These are phyloP conservation scores for Dactylonectria estremocensis DNA, from an alignment of 2,329 filamentous ascomycete species.

Conservation along the genomic window DNA sequence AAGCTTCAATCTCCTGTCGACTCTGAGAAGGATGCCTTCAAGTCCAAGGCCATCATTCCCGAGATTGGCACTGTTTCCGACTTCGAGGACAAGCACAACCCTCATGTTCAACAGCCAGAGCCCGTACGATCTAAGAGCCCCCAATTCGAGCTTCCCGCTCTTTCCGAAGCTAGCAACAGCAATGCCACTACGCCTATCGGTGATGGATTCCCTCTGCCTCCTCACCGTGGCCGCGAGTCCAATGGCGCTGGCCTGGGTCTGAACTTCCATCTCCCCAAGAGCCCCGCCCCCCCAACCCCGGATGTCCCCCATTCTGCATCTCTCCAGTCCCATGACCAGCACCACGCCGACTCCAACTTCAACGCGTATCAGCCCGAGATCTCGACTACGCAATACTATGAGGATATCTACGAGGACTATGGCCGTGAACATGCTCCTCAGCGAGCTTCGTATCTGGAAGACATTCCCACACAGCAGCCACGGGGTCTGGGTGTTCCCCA, in stretches of 20 bases:
- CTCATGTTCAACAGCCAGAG: constrained; percentile 50
- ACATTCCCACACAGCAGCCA: constrained; percentile 42
- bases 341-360: constrained; percentile 41
- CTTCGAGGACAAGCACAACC: constrained; percentile 50
- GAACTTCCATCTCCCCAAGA: constrained; percentile 55
- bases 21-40: constrained; percentile 47
- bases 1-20: constrained; percentile 41
- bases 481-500: constrained; percentile 68
- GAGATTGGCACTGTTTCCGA: constrained; percentile 56
- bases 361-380: constrained; percentile 46
- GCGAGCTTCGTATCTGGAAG: constrained; percentile 44
- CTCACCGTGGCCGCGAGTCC: constrained; percentile 46
- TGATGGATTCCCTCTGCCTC: constrained; percentile 46
- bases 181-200: constrained; percentile 31
- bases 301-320: constrained; percentile 42
- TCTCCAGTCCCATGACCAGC: constrained; percentile 35
- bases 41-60: constrained; percentile 55
- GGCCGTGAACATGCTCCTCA: constrained; percentile 56
- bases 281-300: constrained; percentile 35
- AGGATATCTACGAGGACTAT: constrained; percentile 49
- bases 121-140: constrained; percentile 49
- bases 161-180: constrained; percentile 34
- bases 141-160: constrained; percentile 44
- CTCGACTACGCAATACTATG: constrained; percentile 53
- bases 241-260: constrained; percentile 51